phyloP scores from a whole-genome alignment of 2,329 filamentous ascomycete genomes.

The Aspergillus pseudoglaucus region DNA sequence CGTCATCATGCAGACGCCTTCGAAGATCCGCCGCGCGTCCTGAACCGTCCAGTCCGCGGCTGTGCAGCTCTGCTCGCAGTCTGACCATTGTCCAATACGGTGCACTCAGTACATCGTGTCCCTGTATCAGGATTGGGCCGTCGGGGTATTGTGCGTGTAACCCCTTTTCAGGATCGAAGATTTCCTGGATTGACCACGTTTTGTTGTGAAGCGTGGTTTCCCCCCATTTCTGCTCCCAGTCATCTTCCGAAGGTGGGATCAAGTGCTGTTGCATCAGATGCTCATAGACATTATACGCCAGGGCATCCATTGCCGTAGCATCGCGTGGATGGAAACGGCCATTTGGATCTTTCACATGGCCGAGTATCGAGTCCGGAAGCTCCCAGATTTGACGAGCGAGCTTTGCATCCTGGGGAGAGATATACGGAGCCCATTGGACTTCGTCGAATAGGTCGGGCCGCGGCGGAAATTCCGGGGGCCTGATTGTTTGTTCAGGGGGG shows the following conservation, averaged over 20 bases:
- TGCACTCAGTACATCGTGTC: slow-evolving; percentile 8
- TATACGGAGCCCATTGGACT: slow-evolving; percentile 19
- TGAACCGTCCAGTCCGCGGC: slow-evolving; percentile 6
- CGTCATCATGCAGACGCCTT: slow-evolving; percentile 15
- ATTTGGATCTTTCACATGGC: slow-evolving; percentile 4
- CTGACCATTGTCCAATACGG: slow-evolving; percentile 11
- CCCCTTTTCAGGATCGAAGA: slow-evolving; percentile 6
- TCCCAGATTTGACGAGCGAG: slow-evolving; percentile 24
- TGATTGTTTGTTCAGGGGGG: not conserved
- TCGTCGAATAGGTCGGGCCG: slow-evolving; percentile 21
- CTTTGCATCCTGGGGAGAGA: slow-evolving; percentile 16
- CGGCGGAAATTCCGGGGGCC: slow-evolving; percentile 15
- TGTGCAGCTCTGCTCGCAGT: slow-evolving; percentile 11
- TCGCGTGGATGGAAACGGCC: slow-evolving; percentile 3
- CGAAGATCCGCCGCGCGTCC: slow-evolving; percentile 12
- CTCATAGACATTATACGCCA: slow-evolving; percentile 28
- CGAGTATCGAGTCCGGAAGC: slow-evolving; percentile 17
- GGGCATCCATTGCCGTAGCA: slow-evolving; percentile 9
- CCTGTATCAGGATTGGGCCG: slow-evolving; percentile 5
- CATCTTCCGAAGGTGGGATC: slow-evolving; percentile 10
- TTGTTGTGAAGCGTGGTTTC: slow-evolving; percentile 5
- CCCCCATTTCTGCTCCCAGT: slow-evolving; percentile 8
- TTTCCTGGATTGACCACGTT: slow-evolving; percentile 11
- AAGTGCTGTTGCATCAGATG: slow-evolving; percentile 18
- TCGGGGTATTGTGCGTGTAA: not conserved